Evolutionary conservation across 73 alveolate genomes (phyloP).

Genomic region (Symbiodinium natans): DNA sequence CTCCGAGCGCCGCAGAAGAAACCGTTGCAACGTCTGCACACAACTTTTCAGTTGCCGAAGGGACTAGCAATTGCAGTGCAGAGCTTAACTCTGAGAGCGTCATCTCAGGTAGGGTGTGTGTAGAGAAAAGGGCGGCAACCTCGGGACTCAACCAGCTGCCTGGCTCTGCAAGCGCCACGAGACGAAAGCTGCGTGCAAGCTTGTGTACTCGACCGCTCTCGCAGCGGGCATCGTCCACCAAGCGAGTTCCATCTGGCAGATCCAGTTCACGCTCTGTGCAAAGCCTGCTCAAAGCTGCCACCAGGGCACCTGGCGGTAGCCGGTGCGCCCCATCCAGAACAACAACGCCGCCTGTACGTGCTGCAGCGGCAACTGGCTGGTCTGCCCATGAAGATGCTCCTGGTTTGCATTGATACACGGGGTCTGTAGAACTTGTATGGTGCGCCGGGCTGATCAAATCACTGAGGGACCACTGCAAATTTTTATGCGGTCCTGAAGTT

Average conservation of each 20-base stretch:
- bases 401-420: not conserved
- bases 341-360: constrained; percentile 26
- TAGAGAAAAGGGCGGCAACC: constrained; percentile 26
- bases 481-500: constrained; percentile 9
- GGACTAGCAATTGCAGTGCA: constrained; percentile 31
- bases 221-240: not conserved
- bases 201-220: not conserved
- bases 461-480: too few relatives aligned
- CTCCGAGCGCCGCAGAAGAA: constrained; percentile 21
- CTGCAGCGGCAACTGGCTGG: constrained; percentile 35
- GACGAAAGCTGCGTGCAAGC: not conserved
- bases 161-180: constrained; percentile 65
- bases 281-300: constrained; percentile 38
- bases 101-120: constrained; percentile 35
- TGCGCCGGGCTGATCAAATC: too few relatives aligned
- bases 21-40: constrained; percentile 8
- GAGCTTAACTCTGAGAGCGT: constrained; percentile 8
- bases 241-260: constrained; percentile 50
- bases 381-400: constrained; percentile 47
- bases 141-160: constrained; percentile 53
- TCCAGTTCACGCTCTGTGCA: constrained; percentile 14
- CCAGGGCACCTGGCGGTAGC: constrained; percentile 45
- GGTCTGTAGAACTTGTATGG: not conserved
- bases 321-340: constrained; percentile 67
- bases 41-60: not conserved